Base-by-base conservation (phyloP, 2,329 filamentous ascomycete genomes). In the Aureobasidium sp. region DNA sequence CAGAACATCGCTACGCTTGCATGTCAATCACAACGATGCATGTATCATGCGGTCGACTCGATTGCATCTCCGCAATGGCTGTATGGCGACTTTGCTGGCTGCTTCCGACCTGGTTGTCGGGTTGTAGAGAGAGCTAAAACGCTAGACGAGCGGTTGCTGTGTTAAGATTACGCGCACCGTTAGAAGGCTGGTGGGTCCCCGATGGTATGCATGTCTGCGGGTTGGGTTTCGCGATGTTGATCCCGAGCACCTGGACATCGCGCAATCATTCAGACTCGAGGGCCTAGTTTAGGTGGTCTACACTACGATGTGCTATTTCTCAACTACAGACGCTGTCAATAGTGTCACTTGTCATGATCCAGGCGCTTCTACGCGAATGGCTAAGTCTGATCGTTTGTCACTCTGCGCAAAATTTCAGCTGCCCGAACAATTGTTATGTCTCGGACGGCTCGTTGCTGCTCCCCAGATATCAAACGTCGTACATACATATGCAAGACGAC, bases 141-240 rank as follows among this genome's bases (percentile, higher is more conserved):
- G 29, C 39, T 59, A 59, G 36, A 37, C 56, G 56, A 59, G 56
- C 44, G 56, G 56, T 48, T 48, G 56, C 56, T 59, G 56, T 48
- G 56, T 59, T 59, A 59, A 59, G 56, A 59, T 59, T 59, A 48
- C 56, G 34, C 44, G 56, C 56, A 47, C 56, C 56, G 56, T 59
- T 59, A 10, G 4, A 10, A 48, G 44, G 23, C 44, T 17, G 26
- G 37, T 48, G 56, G 56, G 42, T 48, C 56, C 29, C 44, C 56
- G 56, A 59, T 59, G 42, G 32, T 59, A 59, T 59, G 56, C 44
- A 48, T 57, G 56, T 46, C 53, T 34, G 53, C 39, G 53, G 52
- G 51, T 8, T 32, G 32, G 32, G 34, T 42, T 41, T 56, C 42
- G 53, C 41, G 42, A 46, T 57, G 53, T 3, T 57, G 53, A 48